Conservation (phyloP, 192 early-diverging fungal species). For the Coemansia sp. region DNA sequence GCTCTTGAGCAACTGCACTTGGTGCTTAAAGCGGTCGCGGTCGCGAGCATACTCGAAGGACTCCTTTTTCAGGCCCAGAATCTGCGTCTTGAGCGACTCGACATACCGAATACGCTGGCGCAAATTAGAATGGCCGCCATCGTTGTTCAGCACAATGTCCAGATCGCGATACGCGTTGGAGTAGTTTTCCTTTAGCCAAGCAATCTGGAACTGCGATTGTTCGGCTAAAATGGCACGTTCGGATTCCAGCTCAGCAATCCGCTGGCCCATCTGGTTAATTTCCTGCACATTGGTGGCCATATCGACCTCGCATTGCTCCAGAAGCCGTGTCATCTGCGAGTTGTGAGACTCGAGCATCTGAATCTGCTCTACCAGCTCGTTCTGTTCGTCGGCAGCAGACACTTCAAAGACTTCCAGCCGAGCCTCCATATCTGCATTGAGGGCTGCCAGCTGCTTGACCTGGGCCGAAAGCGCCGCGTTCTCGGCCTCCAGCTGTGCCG, state of each 20-base stretch:
- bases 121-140: conserved; percentile 40
- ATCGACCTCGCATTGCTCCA: conserved; percentile 44
- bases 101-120: conserved; percentile 50
- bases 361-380: conserved; percentile 18
- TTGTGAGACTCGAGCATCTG: conserved; percentile 17
- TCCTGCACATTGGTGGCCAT: conserved; percentile 35
- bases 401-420: conserved; percentile 25
- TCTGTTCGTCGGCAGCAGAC: conserved; percentile 26
- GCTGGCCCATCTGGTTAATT: conserved; percentile 27
- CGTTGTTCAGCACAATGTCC: conserved; percentile 31
- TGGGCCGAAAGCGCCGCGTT: conserved; percentile 14
- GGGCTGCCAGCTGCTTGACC: conserved; percentile 9
- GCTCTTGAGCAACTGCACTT: conserved; percentile 27
- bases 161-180: conserved; percentile 41
- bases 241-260: conserved; percentile 37
- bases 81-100: conserved; percentile 42
- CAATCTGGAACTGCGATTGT: conserved; percentile 48
- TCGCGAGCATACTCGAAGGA: conserved; percentile 34
- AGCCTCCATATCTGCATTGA: conserved; percentile 24
- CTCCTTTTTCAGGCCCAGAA: conserved; percentile 43
- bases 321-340: conserved; percentile 19
- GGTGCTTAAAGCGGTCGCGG: conserved; percentile 27
- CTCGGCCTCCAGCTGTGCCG: conserved; percentile 8
- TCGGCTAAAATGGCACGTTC: conserved; percentile 48
- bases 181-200: conserved; percentile 52